Conservation (phyloP, 768 basidiomycete species). For the Boletus rubropictus region DNA sequence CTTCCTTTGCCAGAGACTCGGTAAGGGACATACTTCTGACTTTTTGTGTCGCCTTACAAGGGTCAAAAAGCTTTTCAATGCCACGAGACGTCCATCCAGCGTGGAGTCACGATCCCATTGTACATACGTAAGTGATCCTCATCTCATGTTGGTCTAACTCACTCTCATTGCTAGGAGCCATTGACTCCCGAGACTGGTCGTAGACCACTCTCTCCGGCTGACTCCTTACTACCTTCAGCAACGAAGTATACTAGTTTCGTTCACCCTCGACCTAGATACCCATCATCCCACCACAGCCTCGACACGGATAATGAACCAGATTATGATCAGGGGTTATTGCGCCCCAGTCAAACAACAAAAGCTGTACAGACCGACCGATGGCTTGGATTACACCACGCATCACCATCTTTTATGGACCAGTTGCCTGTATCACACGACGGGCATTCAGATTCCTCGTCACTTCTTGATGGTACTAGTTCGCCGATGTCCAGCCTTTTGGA, state of each 20-base stretch:
- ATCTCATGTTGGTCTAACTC: slow-evolving; percentile 3
- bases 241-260: slow-evolving; percentile 24
- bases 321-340: slow-evolving; percentile 26
- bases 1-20: slow-evolving; percentile 39
- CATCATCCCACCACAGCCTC: slow-evolving; percentile 28
- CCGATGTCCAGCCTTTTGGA: slow-evolving; percentile 54
- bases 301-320: slow-evolving; percentile 44
- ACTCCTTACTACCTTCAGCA: slow-evolving; percentile 27
- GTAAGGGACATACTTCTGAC: slow-evolving; percentile 33
- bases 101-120: slow-evolving; percentile 29
- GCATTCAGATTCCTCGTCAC: slow-evolving; percentile 71
- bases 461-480: slow-evolving; percentile 48
- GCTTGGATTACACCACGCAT: slow-evolving; percentile 31
- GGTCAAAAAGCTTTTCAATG: slow-evolving; percentile 19
- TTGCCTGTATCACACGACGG: slow-evolving; percentile 48
- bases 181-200: slow-evolving; percentile 42
- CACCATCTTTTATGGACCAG: slow-evolving; percentile 32
- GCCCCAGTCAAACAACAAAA: slow-evolving; percentile 48
- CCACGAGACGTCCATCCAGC: slow-evolving; percentile 32
- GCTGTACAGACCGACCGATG: slow-evolving; percentile 64
- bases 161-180: slow-evolving; percentile 32
- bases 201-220: slow-evolving; percentile 39
- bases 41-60: slow-evolving; percentile 24
- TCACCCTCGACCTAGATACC: slow-evolving; percentile 23
- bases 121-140: slow-evolving; percentile 30